A percentile compares a stretch with the other conserved stretches of the same genome.
These are phyloP conservation scores for Hypoxylon fuscum DNA, from an alignment of 495 filamentous ascomycete species.

Conservation along the genomic window DNA sequence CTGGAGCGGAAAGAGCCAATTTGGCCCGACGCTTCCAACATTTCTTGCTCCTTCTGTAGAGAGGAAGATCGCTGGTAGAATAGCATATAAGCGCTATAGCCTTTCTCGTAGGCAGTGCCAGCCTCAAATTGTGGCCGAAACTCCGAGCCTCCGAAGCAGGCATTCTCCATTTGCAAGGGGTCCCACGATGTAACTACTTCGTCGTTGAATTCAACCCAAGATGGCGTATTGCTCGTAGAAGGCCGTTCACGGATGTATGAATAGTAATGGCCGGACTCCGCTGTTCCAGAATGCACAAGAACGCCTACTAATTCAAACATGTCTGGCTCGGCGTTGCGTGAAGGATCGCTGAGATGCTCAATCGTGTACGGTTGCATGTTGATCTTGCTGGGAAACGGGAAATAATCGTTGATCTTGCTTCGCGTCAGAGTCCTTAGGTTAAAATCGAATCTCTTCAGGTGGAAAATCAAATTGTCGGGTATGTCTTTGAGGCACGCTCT, in stretches of 20 bases:
- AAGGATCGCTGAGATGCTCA: slow-evolving; percentile 77
- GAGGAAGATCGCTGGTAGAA: slow-evolving; percentile 89
- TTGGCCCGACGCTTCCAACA: slow-evolving; percentile 41
- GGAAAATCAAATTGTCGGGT: slow-evolving; percentile 94
- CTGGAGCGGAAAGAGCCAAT: slow-evolving; percentile 64
- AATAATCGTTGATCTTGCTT: slow-evolving; percentile 95
- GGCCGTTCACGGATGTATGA: slow-evolving; percentile 90
- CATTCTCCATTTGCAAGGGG: slow-evolving; percentile 70
- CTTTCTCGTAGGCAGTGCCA: slow-evolving; percentile 66
- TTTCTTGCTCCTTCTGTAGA: slow-evolving; percentile 60
- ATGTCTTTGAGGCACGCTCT: slow-evolving; percentile 92
- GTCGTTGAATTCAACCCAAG: slow-evolving; percentile 96
- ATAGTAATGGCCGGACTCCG: slow-evolving; percentile 97
- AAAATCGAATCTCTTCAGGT: slow-evolving; percentile 96
- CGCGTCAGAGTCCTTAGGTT: slow-evolving; percentile 84
- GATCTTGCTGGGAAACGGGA: slow-evolving; percentile 83
- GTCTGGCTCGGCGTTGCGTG: slow-evolving; percentile 64
- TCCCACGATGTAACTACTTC: slow-evolving; percentile 81
- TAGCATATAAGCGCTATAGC: slow-evolving; percentile 94
- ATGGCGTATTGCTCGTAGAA: slow-evolving; percentile 53
- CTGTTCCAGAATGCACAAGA: slow-evolving; percentile 90
- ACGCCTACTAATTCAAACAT: slow-evolving; percentile 92
- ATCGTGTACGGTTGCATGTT: slow-evolving; percentile 93
- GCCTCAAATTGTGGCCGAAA: slow-evolving; percentile 57
- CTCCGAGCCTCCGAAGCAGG: slow-evolving; percentile 82